phyloP scores from a whole-genome alignment of 2,329 filamentous ascomycete genomes.

The Penicillium sp. region DNA sequence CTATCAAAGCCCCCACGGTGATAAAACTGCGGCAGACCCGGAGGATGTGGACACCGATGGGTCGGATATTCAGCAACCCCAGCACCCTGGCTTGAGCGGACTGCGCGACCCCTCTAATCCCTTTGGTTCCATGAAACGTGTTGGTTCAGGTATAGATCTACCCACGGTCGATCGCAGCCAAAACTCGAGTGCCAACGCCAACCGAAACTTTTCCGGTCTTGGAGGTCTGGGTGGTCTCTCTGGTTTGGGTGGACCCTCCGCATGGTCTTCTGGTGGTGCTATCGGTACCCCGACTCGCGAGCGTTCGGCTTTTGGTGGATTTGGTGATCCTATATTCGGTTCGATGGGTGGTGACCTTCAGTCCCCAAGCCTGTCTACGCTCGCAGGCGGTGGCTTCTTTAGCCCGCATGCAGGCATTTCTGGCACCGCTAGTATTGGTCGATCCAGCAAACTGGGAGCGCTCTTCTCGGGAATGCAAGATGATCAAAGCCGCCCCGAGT shows the following conservation, averaged over 20 bases:
- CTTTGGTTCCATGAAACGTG: slow-evolving; percentile 58
- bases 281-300: slow-evolving; percentile 72
- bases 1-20: slow-evolving; percentile 83
- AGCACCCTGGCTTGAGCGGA: slow-evolving; percentile 53
- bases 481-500: slow-evolving; percentile 60
- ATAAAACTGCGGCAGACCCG: slow-evolving; percentile 59
- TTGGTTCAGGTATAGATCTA: slow-evolving; percentile 54
- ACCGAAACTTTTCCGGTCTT: slow-evolving; percentile 66
- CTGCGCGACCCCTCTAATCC: slow-evolving; percentile 51
- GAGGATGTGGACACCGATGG: slow-evolving; percentile 59
- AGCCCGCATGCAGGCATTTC: slow-evolving; percentile 57
- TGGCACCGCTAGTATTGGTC: slow-evolving; percentile 65
- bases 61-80: slow-evolving; percentile 52
- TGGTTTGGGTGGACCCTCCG: slow-evolving; percentile 50
- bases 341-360: slow-evolving; percentile 73
- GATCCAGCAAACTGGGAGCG: slow-evolving; percentile 78
- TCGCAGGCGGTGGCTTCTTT: slow-evolving; percentile 57
- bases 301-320: slow-evolving; percentile 50
- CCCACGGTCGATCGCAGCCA: slow-evolving; percentile 83
- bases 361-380: slow-evolving; percentile 40
- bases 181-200: slow-evolving; percentile 79
- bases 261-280: slow-evolving; percentile 59
- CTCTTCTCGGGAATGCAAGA: slow-evolving; percentile 82
- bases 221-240: slow-evolving; percentile 53
- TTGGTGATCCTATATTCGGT: slow-evolving; percentile 67